Evolutionary conservation across 2,329 filamentous ascomycete genomes (phyloP).

Genomic region (Nemania bipapillata): DNA sequence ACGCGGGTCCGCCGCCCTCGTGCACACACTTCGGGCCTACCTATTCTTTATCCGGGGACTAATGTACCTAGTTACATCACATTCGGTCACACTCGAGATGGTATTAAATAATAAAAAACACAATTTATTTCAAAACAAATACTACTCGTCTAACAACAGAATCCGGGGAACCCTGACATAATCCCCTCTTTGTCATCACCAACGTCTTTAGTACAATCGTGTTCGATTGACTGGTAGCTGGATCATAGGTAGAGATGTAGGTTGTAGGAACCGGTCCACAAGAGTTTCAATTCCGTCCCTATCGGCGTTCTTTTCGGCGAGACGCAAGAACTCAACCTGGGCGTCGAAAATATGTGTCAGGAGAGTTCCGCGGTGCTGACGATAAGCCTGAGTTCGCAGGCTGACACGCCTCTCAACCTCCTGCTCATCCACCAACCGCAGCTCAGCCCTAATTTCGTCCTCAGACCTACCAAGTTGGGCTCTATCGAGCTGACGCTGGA

Average conservation of each 20-base stretch:
- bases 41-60: constrained; percentile 15
- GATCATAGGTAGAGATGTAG: constrained; percentile 5
- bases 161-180: constrained; percentile 24
- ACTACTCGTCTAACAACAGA: constrained; percentile 4
- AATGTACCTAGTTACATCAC: constrained; percentile 17
- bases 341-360: constrained; percentile 36
- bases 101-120: no score
- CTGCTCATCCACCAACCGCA: constrained; percentile 28
- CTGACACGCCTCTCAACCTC: constrained; percentile 37
- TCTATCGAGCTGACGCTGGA: constrained; percentile 21
- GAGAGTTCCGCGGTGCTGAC: constrained; percentile 33
- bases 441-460: constrained; percentile 15
- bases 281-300: constrained; percentile 30
- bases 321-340: constrained; percentile 1
- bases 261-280: constrained; percentile 19
- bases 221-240: not conserved
- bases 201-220: not conserved
- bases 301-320: constrained; percentile 21
- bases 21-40: not conserved
- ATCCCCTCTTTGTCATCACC: not conserved
- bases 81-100: constrained; percentile 6
- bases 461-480: constrained; percentile 19
- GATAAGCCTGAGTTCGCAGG: constrained; percentile 37
- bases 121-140: constrained; percentile 13
- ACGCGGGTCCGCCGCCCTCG: not conserved